These are phyloP conservation scores for Desmodesmus armatus DNA, from an alignment of 139 green algal species.

Conservation along the genomic window DNA sequence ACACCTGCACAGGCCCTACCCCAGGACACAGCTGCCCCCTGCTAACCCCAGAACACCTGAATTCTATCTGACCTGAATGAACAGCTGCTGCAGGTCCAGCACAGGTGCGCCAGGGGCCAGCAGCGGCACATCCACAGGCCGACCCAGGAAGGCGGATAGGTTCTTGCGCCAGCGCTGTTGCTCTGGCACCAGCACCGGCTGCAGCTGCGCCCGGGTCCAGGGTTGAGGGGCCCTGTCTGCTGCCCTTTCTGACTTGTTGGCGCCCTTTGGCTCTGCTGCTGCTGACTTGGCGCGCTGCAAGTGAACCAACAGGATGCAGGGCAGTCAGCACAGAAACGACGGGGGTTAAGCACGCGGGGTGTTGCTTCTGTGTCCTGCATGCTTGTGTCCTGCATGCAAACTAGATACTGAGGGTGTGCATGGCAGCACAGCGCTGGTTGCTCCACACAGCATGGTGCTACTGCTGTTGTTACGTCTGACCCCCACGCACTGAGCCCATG, in stretches of 20 bases:
- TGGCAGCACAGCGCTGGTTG: not conserved
- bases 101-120: constrained; percentile 15
- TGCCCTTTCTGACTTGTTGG: not conserved
- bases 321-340: not conserved
- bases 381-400: not conserved
- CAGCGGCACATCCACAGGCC: constrained; percentile 16
- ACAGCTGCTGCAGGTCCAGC: constrained; percentile 25
- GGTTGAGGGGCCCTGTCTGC: not conserved
- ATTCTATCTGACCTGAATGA: constrained; percentile 25
- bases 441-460: not conserved
- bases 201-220: not conserved
- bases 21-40: too few species aligned
- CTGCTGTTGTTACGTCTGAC: too few species aligned
- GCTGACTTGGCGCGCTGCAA: constrained; percentile 28
- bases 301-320: not conserved
- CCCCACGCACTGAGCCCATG: too few species aligned
- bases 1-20: too few species aligned
- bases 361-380: not conserved
- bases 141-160: constrained; percentile 5
- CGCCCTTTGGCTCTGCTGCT: not conserved
- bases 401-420: not conserved
- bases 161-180: constrained; percentile 23
- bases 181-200: not conserved
- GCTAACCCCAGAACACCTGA: too few species aligned
- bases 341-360: not conserved